Evolutionary conservation across 2,329 filamentous ascomycete species (phyloP).

Genomic region (Lanzia echinophila): DNA sequence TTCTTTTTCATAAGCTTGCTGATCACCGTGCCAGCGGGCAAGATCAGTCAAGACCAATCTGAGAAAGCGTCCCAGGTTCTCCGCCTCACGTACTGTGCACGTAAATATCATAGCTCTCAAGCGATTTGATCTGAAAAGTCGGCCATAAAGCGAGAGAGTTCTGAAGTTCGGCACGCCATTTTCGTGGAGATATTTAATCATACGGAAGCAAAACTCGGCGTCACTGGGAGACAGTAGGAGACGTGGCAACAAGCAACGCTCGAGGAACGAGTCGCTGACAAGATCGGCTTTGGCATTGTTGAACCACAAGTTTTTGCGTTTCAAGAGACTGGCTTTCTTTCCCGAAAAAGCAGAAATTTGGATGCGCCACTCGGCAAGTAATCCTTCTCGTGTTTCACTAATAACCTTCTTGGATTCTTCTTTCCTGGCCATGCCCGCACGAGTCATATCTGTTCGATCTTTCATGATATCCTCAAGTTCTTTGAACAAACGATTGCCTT

Average conservation of each 20-base stretch:
- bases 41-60: slow-evolving; percentile 76
- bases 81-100: slow-evolving; percentile 83
- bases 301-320: slow-evolving; percentile 78
- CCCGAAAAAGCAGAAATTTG: slow-evolving; percentile 62
- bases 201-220: slow-evolving; percentile 79
- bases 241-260: slow-evolving; percentile 88
- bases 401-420: slow-evolving; percentile 64
- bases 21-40: slow-evolving; percentile 75
- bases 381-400: slow-evolving; percentile 59
- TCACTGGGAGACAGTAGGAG: slow-evolving; percentile 78
- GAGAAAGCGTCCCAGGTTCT: slow-evolving; percentile 88
- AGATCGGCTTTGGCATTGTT: slow-evolving; percentile 55
- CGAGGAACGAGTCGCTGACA: slow-evolving; percentile 71
- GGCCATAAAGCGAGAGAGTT: slow-evolving; percentile 74
- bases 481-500: slow-evolving; percentile 61
- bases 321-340: slow-evolving; percentile 62
- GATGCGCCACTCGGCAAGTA: slow-evolving; percentile 66
- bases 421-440: slow-evolving; percentile 57
- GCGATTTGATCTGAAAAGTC: slow-evolving; percentile 76
- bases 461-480: slow-evolving; percentile 61
- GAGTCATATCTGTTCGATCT: slow-evolving; percentile 67
- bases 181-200: slow-evolving; percentile 82
- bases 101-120: slow-evolving; percentile 79
- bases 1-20: slow-evolving; percentile 71
- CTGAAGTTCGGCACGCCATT: slow-evolving; percentile 81